Evolutionary conservation across 495 filamentous ascomycete species (phyloP), one percentile per base, ranked within the genome.

Genomic region (Echria macrotheca): DNA sequence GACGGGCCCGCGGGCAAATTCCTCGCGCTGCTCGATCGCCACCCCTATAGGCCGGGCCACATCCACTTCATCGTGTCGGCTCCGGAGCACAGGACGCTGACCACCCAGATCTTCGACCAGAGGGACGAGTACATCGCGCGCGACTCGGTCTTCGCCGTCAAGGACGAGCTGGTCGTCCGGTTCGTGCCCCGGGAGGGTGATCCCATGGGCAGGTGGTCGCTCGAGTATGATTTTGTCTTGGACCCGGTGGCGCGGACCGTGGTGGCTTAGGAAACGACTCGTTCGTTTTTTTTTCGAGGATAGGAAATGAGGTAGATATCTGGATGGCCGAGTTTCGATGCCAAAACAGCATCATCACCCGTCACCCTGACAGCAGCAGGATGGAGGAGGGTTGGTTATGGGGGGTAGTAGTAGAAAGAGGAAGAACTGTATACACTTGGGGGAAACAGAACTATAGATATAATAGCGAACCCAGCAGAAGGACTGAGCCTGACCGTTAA

Each of bases 131-230:
- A 87, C 50, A 66, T 86, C 17, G 60, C 59, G 18, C 73, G 88
- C 35, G 86, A 91, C 64, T 69, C 78, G 0, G 86, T 86, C 5
- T 91, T 89, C 56, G 86, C 86, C 0, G 84, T 87, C 28, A 91
- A 89, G 72, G 79, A 88, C 52, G 82, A 79, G 17, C 64, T 90
- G 53, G 57, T 87, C 32, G 82, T 87, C 15, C 76, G 81, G 49
- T 89, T 90, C 57, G 52, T 75, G 45, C 72, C 73, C 18, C 70
- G 74, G 14, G 59, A 81, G 55, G 75, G 69, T 9, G 83, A 87
- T 54, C 63, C 75, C 1, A 70, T 78, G 56, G 86, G 83, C 29
- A 60, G 65, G 15, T 80, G 81, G 68, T 75, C 81, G 61, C 62
- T 89, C 35, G 59, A 60, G 40, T 80, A 80, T 53, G 73, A 81